phyloP scores from a whole-genome alignment of 2,329 filamentous ascomycete genomes.

The Malbranchea cinnamomea region DNA sequence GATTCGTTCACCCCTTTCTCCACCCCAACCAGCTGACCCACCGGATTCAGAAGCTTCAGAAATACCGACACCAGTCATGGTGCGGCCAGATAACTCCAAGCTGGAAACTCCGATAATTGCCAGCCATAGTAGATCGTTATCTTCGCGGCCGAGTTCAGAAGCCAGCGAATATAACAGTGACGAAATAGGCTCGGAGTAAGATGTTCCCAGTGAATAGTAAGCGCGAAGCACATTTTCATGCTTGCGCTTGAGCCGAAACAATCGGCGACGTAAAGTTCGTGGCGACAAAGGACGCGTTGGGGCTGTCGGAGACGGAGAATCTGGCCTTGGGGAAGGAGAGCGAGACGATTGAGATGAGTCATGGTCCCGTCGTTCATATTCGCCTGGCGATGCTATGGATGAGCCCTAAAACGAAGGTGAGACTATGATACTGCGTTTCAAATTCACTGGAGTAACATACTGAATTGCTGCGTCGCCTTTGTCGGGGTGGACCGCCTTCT shows the following conservation, averaged over 20 bases:
- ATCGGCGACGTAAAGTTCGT: slow-evolving; percentile 52
- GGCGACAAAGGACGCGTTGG: slow-evolving; percentile 54
- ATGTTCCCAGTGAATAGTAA: slow-evolving; percentile 78
- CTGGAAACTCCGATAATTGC: slow-evolving; percentile 91
- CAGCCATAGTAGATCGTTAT: slow-evolving; percentile 91
- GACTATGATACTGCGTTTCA: slow-evolving; percentile 8
- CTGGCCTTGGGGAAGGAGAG: slow-evolving; percentile 29
- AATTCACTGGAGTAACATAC: slow-evolving; percentile 30
- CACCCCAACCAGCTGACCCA: slow-evolving; percentile 58
- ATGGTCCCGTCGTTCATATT: slow-evolving; percentile 24
- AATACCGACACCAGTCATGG: slow-evolving; percentile 58
- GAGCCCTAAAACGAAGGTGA: slow-evolving; percentile 17
- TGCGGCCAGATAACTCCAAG: slow-evolving; percentile 78
- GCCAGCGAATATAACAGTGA: slow-evolving; percentile 90
- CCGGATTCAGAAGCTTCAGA: slow-evolving; percentile 41
- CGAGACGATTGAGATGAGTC: slow-evolving; percentile 32
- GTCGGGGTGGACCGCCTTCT: slow-evolving; percentile 60
- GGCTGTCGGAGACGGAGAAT: slow-evolving; percentile 23
- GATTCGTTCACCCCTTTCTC: slow-evolving; percentile 66
- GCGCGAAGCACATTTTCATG: slow-evolving; percentile 61
- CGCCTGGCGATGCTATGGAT: slow-evolving; percentile 27
- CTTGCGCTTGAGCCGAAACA: slow-evolving; percentile 60
- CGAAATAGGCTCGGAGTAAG: slow-evolving; percentile 87
- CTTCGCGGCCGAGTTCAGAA: slow-evolving; percentile 86
- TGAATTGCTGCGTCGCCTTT: slow-evolving; percentile 76